Conservation (phyloP, 192 early-diverging fungal genomes). For the Linnemannia hyalina region DNA sequence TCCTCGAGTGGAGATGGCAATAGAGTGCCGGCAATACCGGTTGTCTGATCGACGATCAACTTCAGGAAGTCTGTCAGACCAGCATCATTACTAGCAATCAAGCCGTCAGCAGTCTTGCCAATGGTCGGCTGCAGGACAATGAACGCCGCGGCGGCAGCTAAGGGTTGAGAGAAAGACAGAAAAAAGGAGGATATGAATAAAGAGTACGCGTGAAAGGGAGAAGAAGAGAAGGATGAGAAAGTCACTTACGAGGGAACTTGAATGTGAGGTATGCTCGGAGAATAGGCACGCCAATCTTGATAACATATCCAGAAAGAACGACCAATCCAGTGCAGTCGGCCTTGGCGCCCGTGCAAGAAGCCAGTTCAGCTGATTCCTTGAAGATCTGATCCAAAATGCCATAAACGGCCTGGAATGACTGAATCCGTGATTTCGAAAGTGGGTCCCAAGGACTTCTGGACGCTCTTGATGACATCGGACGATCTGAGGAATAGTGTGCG, state of each 20-base stretch:
- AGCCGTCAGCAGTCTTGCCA: not conserved
- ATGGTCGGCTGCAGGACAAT: conserved; percentile 7
- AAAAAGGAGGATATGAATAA: not conserved
- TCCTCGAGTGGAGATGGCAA: conserved; percentile 6
- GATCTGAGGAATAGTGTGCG: not conserved
- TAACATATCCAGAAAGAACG: conserved; percentile 2
- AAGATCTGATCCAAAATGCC: not conserved
- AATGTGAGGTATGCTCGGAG: not conserved
- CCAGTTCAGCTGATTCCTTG: not conserved
- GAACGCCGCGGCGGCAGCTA: not conserved
- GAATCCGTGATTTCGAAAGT: not conserved
- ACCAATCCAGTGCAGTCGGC: conserved; percentile 12
- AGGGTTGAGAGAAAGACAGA: not conserved
- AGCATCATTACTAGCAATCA: not conserved
- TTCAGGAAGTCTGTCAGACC: not conserved
- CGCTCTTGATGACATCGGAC: not conserved
- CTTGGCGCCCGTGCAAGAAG: not conserved
- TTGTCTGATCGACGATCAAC: not conserved
- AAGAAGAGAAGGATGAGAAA: too few species aligned
- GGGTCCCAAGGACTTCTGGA: not conserved
- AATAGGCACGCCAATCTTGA: conserved; percentile 14
- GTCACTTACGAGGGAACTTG: conserved; percentile 13
- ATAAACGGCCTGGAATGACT: conserved; percentile 8
- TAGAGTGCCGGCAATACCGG: not conserved
- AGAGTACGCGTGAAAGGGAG: too few species aligned